Percentiles rank a stretch among this genome's conserved stretches.
Evolutionary conservation across 441 rosid species (phyloP).

Genomic region (Flueggea neowawraea): DNA sequence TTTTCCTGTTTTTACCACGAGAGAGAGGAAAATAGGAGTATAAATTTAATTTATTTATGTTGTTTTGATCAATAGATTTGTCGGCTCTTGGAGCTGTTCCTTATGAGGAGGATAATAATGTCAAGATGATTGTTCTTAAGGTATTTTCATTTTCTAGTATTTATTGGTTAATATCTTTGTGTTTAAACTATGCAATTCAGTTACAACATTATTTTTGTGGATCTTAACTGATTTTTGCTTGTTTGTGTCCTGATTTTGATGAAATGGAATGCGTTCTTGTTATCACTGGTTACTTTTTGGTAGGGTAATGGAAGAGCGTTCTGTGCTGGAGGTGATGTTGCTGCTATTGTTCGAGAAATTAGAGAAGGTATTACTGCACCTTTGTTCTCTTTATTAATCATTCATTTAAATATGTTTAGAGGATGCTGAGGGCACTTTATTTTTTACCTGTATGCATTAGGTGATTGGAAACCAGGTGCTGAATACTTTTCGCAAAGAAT

Average conservation of each 20-base stretch:
- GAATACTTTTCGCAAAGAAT: conserved; percentile 44
- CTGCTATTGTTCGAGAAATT: conserved; percentile 45
- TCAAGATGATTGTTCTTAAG: conserved; percentile 65
- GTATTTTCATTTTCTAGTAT: conserved; percentile 17
- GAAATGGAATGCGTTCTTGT: too few relatives aligned
- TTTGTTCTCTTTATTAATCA: not conserved
- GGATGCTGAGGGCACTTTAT: not conserved
- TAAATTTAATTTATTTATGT: conserved; percentile 1
- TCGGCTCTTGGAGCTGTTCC: conserved; percentile 51
- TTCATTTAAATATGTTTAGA: not conserved
- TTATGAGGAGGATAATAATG: conserved; percentile 46
- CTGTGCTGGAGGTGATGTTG: conserved; percentile 63
- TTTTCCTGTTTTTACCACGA: not conserved
- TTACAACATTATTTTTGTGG: too few relatives aligned
- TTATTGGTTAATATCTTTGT: not conserved
- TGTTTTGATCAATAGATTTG: conserved; percentile 31
- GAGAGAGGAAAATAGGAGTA: too few relatives aligned
- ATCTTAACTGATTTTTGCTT: not conserved
- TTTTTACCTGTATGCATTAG: conserved; percentile 24
- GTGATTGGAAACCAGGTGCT: conserved; percentile 56
- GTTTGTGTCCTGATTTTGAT: too few relatives aligned
- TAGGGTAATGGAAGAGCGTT: conserved; percentile 69
- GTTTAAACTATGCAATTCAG: too few relatives aligned
- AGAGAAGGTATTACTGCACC: conserved; percentile 21
- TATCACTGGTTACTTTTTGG: conserved; percentile 14